Evolutionary conservation across 495 filamentous ascomycete species (phyloP), one percentile per base, ranked within the genome.

Genomic region (Parachaetomium inaequale): DNA sequence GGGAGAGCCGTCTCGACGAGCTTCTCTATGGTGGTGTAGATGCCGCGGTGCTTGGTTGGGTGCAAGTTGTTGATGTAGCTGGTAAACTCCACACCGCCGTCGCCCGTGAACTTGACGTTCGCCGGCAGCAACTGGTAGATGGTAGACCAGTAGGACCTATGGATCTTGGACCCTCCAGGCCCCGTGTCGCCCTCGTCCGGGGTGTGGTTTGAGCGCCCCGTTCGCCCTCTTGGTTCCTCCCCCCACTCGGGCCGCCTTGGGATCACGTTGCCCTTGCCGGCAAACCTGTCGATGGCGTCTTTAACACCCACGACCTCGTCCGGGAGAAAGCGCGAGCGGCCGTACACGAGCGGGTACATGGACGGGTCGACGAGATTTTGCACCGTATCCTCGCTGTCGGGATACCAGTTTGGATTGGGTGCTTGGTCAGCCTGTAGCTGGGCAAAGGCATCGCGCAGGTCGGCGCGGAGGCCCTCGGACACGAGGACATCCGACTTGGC

Each of bases 61-160:
- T 87, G 82, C 0, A 86, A 70, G 55, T 87, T 88, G 67, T 89
- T 90, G 74, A 89, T 85, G 67, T 88, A 87, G 76, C 79, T 70
- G 79, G 85, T 66, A 83, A 92, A 73, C 83, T 87, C 57, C 86
- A 91, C 76, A 78, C 79, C 25, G 72, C 79, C 72, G 74, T 77
- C 38, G 7, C 66, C 63, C 0, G 58, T 49, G 36, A 87, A 71
- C 3, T 69, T 49, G 21, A 88, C 73, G 32, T 88, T 80, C 40
- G 77, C 79, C 0, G 87, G 87, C 12, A 88, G 73, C 85, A 84
- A 88, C 56, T 89, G 86, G 58, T 82, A 87, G 3, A 60, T 36
- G 0, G 65, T 70, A 0, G 81, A 82, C 78, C 78, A 84, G 25
- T 69, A 66, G 58, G 62, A 29, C 58, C 34, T 32, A 57, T 15